Percentiles rank a stretch among this genome's conserved stretches.
These are phyloP conservation scores for Sporothrix variecibatus DNA, from an alignment of 2,329 filamentous ascomycete genomes.

Conservation along the genomic window DNA sequence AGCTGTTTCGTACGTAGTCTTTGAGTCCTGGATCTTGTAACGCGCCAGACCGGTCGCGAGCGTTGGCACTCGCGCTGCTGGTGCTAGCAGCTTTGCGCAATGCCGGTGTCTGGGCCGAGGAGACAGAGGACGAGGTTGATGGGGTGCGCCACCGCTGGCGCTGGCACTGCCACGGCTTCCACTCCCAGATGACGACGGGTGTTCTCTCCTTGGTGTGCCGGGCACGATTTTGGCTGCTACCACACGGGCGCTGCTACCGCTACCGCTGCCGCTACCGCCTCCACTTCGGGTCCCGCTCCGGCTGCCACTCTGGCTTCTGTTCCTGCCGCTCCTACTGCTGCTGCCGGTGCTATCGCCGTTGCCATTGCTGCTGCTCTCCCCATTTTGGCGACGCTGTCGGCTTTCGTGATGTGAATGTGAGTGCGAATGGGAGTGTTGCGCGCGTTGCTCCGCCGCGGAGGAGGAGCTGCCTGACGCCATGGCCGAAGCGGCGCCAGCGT, in stretches of 20 bases:
- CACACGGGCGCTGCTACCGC: conserved; percentile 24
- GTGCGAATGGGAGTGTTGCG: conserved; percentile 15
- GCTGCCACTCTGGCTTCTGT: conserved; percentile 11
- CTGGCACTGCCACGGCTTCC: conserved; percentile 19
- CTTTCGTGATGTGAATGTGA: conserved; percentile 20
- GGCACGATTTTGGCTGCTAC: conserved; percentile 30
- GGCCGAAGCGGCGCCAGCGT: conserved; percentile 25
- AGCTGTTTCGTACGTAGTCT: conserved; percentile 68
- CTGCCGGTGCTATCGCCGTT: neutral
- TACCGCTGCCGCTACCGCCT: conserved; percentile 1
- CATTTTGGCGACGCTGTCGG: conserved; percentile 13
- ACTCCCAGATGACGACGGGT: conserved; percentile 21
- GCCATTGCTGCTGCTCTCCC: conserved; percentile 13
- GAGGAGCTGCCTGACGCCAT: conserved; percentile 28
- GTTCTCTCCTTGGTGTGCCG: conserved; percentile 32
- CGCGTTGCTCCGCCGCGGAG: conserved; percentile 22
- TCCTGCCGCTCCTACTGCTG: neutral
- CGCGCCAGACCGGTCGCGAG: conserved; percentile 58
- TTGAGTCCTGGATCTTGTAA: conserved; percentile 76
- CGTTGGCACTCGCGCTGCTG: conserved; percentile 43
- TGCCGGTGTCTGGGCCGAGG: conserved; percentile 21
- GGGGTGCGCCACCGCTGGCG: conserved; percentile 41
- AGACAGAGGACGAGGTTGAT: conserved; percentile 22
- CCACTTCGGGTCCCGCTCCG: neutral
- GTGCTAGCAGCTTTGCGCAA: conserved; percentile 48